phyloP scores from a whole-genome alignment of 768 basidiomycete species.

The Boletus fagicola region DNA sequence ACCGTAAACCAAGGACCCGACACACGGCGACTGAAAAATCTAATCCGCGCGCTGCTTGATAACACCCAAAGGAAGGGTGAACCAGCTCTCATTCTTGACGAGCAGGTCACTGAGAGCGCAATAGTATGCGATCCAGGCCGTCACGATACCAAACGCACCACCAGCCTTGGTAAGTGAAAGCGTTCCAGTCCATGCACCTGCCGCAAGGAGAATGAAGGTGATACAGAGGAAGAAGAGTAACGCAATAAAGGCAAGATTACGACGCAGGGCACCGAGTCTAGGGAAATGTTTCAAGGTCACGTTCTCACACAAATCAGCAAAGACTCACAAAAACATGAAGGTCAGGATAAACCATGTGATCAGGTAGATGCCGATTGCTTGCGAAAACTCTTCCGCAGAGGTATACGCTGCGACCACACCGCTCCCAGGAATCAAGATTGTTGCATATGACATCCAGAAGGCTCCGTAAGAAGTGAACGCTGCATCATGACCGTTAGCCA shows the following conservation, averaged over 20 bases:
- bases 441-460: conserved; percentile 85
- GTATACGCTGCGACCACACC: conserved; percentile 60
- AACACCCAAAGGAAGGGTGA: conserved; percentile 40
- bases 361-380: conserved; percentile 74
- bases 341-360: conserved; percentile 74
- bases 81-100: conserved; percentile 37
- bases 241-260: conserved; percentile 47
- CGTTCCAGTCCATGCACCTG: conserved; percentile 36
- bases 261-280: conserved; percentile 50
- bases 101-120: conserved; percentile 43
- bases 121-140: conserved; percentile 49
- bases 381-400: conserved; percentile 37
- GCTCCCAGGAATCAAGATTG: conserved; percentile 66
- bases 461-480: conserved; percentile 83
- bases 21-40: background rate
- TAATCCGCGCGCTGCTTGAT: conserved; percentile 14
- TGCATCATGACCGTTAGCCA: conserved; percentile 22
- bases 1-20: conserved; percentile 3
- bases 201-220: conserved; percentile 50
- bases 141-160: conserved; percentile 45
- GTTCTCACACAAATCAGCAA: background rate
- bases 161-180: conserved; percentile 36
- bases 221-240: conserved; percentile 53
- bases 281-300: background rate
- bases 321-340: conserved; percentile 58